Base-by-base conservation (phyloP, 225 moss, liverwort and hornwort genomes). In the Pleurozium schreberi region DNA sequence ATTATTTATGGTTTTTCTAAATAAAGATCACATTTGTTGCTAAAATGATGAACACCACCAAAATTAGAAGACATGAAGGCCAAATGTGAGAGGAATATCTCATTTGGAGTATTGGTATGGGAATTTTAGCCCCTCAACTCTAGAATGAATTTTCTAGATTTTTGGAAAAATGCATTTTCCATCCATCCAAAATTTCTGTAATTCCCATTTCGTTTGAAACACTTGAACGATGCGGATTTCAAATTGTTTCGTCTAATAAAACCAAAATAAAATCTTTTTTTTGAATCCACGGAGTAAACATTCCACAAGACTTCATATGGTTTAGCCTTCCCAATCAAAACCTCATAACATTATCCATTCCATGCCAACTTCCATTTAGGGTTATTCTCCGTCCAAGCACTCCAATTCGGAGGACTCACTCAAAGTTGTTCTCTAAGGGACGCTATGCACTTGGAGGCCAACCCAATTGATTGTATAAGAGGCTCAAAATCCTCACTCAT, bases 11-110 rank as follows among this genome's bases (percentile, higher is more conserved):
- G 47, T 47, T 49, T 31, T 47, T 25, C 21, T 9, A 10, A 6
- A 11, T 17, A 30, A 45, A 73, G 10, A 28, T 45, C 0, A 18
- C 25, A 1, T 17, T 0, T 45, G 4, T 33, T 8, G 11, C 31
- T 7, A 12, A 33, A 20, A 33, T 18, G 10, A 47, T 11, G 4
- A 6, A 4, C 1, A 19, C 2, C 1, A 7, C 19, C 10, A 31
- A 73, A 74, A 19, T 26, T 30, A 1, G 2, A 30, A 47, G 50
- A 13, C 31, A 18, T 31, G 1, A 20, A 17, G 8, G 33, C 10
- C 75, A 31, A 75, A 49, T 30, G 19, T 31, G 1, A 49, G 4
- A 47, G 19, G 12, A 33, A 33, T 31, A 31, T 19, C 1, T 12
- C 7, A 49, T 33, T 49, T 33, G 12, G 4, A 49, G 2, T 19